These are phyloP conservation scores for Penicillium nucicola DNA, from an alignment of 495 filamentous ascomycete species.

Conservation along the genomic window DNA sequence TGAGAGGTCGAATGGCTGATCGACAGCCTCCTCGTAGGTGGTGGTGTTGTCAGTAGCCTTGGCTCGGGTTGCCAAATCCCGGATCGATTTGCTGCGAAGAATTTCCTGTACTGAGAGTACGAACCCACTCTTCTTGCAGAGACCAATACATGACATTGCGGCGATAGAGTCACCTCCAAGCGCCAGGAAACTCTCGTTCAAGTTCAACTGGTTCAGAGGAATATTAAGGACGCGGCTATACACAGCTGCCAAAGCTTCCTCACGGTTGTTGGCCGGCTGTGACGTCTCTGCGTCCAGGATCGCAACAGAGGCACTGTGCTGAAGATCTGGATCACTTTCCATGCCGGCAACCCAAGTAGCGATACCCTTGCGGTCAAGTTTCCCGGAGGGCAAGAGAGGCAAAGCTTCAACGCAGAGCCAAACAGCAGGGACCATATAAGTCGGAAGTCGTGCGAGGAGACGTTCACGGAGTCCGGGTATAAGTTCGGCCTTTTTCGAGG, in stretches of 20 bases:
- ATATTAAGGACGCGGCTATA: constrained; percentile 56
- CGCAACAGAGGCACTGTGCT: neutral
- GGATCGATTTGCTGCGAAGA: constrained; percentile 45
- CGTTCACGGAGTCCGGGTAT: constrained; percentile 31
- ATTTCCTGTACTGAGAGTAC: constrained; percentile 54
- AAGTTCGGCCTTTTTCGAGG: constrained; percentile 20
- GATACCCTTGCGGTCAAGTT: constrained; percentile 48
- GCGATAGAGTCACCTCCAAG: constrained; percentile 69
- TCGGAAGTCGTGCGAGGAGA: constrained; percentile 33
- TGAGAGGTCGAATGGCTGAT: constrained; percentile 59
- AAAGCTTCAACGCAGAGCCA: constrained; percentile 49
- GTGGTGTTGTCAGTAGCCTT: constrained; percentile 26
- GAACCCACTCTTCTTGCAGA: constrained; percentile 48
- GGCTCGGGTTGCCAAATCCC: constrained; percentile 35
- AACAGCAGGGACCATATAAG: constrained; percentile 55
- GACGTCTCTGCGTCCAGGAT: constrained; percentile 5
- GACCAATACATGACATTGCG: constrained; percentile 62
- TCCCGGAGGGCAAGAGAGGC: constrained; percentile 50
- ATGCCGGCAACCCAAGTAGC: constrained; percentile 32
- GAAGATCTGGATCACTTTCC: constrained; percentile 26
- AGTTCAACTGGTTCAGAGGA: constrained; percentile 38
- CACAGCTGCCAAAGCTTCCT: constrained; percentile 38
- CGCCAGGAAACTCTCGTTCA: constrained; percentile 58
- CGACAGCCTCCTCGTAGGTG: constrained; percentile 37
- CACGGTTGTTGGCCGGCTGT: constrained; percentile 28